Evolutionary conservation across 2,329 filamentous ascomycete species (phyloP).

Genomic region (Acrodontium crateriforme): DNA sequence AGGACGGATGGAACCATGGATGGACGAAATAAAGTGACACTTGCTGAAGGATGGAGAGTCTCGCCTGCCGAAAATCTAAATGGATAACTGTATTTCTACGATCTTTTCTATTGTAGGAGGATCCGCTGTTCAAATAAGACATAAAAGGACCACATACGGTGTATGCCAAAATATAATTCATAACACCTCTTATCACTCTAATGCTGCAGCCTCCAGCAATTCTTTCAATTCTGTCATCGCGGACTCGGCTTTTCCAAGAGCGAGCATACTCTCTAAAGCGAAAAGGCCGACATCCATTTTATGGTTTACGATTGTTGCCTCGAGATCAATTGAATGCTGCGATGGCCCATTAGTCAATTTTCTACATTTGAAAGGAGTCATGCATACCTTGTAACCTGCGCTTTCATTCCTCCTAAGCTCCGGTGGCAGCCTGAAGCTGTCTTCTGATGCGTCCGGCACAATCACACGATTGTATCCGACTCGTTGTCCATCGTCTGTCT

Average conservation of each 20-base stretch:
- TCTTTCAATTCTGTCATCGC: slow-evolving; percentile 21
- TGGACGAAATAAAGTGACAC: slow-evolving; percentile 73
- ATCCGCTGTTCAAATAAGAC: too few species aligned
- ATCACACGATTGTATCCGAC: slow-evolving; percentile 1
- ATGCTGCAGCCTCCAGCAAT: slow-evolving; percentile 12
- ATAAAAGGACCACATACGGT: too few species aligned
- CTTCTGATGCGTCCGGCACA: neutral
- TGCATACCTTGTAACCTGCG: slow-evolving; percentile 7
- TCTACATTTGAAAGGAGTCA: slow-evolving; percentile 8
- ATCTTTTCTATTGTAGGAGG: too few species aligned
- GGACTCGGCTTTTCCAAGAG: slow-evolving; percentile 22
- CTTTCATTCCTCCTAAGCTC: slow-evolving; percentile 2
- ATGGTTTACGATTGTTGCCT: slow-evolving; percentile 37
- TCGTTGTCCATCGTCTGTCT: slow-evolving; percentile 9
- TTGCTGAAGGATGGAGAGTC: too few species aligned
- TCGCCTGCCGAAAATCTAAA: too few species aligned
- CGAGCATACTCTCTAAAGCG: slow-evolving; percentile 31
- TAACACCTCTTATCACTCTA: too few species aligned
- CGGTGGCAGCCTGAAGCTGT: neutral
- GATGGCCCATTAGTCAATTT: too few species aligned
- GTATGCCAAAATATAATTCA: too few species aligned
- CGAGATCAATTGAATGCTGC: slow-evolving; percentile 42
- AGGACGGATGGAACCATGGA: slow-evolving; percentile 78
- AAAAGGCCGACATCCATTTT: slow-evolving; percentile 41
- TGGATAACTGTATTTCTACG: too few species aligned